phyloP scores from a whole-genome alignment of 2,329 filamentous ascomycete species.

The Talaromyces sp. region DNA sequence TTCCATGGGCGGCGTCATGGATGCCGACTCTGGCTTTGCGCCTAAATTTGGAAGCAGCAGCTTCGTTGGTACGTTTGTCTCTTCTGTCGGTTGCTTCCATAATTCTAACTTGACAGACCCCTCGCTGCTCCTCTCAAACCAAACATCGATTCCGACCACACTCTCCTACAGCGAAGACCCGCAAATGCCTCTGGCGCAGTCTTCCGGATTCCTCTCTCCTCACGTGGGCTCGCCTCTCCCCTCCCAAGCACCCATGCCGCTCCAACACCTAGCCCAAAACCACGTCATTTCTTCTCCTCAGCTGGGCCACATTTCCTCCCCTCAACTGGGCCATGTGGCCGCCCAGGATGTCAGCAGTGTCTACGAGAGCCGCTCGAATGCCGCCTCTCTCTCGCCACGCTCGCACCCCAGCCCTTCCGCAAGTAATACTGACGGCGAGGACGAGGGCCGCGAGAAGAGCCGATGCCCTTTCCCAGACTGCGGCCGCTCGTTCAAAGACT shows the following conservation, averaged over 20 bases:
- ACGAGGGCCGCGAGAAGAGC: slow-evolving; percentile 58
- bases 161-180: slow-evolving; percentile 32
- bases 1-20: slow-evolving; percentile 41
- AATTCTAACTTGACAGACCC: slow-evolving; percentile 3
- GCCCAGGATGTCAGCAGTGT: neutral
- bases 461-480: slow-evolving; percentile 80
- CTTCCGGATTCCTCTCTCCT: slow-evolving; percentile 26
- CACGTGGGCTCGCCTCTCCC: slow-evolving; percentile 32
- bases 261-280: slow-evolving; percentile 23
- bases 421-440: slow-evolving; percentile 57
- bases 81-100: neutral
- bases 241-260: slow-evolving; percentile 20
- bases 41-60: slow-evolving; percentile 33
- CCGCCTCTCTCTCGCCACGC: slow-evolving; percentile 63
- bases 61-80: slow-evolving; percentile 4
- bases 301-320: slow-evolving; percentile 54
- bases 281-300: slow-evolving; percentile 56
- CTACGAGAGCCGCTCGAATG: slow-evolving; percentile 59
- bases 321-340: slow-evolving; percentile 50
- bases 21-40: slow-evolving; percentile 36
- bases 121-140: slow-evolving; percentile 7
- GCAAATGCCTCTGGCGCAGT: slow-evolving; percentile 19
- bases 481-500: slow-evolving; percentile 80
- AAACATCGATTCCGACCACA: slow-evolving; percentile 16
- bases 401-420: slow-evolving; percentile 56